Percentiles rank a stretch among this genome's conserved stretches.
phyloP scores from a whole-genome alignment of 1,284 basidiomycete species.

The Pholiota adiposa region DNA sequence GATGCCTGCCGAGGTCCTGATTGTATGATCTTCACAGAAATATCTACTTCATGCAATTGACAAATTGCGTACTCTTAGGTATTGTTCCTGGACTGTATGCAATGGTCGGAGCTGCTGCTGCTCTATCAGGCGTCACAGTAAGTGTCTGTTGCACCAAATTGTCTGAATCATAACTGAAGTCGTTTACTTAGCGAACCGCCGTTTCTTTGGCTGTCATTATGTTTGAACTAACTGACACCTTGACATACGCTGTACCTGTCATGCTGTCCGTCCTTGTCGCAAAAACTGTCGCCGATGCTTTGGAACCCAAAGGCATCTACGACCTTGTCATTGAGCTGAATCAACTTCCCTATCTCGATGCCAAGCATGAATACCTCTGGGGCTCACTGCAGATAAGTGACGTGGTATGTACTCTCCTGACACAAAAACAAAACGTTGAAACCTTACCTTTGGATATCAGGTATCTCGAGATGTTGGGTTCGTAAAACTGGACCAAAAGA shows the following conservation, averaged over 20 bases:
- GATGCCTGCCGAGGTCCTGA: conserved; percentile 62
- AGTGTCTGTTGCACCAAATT: conserved; percentile 23
- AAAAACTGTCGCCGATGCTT: conserved; percentile 90
- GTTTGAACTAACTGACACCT: conserved; percentile 93
- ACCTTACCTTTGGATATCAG: conserved; percentile 38
- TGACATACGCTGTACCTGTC: conserved; percentile 94
- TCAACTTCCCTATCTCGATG: conserved; percentile 89
- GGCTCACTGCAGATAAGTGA: conserved; percentile 75
- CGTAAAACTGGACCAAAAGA: conserved; percentile 68
- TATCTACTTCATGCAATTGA: not conserved
- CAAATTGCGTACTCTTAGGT: conserved; percentile 31
- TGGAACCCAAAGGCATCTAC: conserved; percentile 95
- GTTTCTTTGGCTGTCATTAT: conserved; percentile 97
- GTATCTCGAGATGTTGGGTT: conserved; percentile 66
- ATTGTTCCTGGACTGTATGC: conserved; percentile 88
- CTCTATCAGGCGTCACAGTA: conserved; percentile 88
- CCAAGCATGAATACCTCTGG: conserved; percentile 90
- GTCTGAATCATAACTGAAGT: not conserved
- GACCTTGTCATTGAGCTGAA: conserved; percentile 87
- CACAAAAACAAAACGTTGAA: not conserved
- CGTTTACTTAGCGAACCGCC: conserved; percentile 67
- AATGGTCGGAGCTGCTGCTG: conserved; percentile 91
- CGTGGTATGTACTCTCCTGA: conserved; percentile 56
- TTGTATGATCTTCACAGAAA: conserved; percentile 43
- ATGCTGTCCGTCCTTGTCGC: conserved; percentile 92